These are phyloP conservation scores for Lactarius quietus DNA, from an alignment of 768 basidiomycete genomes.

Conservation along the genomic window DNA sequence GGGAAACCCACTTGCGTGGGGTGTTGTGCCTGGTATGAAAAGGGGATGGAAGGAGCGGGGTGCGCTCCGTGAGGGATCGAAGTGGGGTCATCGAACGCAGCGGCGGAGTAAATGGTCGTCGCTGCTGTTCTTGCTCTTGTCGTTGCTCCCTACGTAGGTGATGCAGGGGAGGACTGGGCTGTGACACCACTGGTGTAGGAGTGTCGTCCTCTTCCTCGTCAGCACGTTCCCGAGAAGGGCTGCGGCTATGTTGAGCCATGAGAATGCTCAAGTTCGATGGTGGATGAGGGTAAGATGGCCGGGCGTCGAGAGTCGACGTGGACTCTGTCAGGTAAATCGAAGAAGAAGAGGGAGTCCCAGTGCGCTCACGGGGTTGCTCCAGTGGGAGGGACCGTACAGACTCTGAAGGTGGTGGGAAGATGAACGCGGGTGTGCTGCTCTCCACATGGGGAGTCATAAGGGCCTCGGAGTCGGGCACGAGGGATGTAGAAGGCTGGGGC, in stretches of 20 bases:
- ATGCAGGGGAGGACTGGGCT: neutral
- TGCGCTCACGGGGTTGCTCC: conserved; percentile 16
- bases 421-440: conserved; percentile 21
- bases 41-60: conserved; percentile 20
- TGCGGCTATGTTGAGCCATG: conserved; percentile 30
- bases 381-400: conserved; percentile 15
- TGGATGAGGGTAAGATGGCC: conserved; percentile 18
- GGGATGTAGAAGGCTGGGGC: conserved; percentile 32
- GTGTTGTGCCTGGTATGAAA: conserved; percentile 3
- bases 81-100: neutral
- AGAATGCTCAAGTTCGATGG: conserved; percentile 40
- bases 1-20: conserved; percentile 18
- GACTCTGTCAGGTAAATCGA: conserved; percentile 26
- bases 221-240: conserved; percentile 13
- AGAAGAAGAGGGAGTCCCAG: conserved; percentile 30
- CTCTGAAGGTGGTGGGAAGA: conserved; percentile 20
- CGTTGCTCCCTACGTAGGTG: neutral
- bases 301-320: conserved; percentile 24
- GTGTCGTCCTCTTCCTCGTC: conserved; percentile 8
- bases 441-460: conserved; percentile 17
- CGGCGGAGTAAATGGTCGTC: neutral
- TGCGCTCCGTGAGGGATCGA: conserved; percentile 17
- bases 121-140: neutral
- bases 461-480: conserved; percentile 38
- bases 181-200: conserved; percentile 12